phyloP scores from a whole-genome alignment of 805 yeast species.

The Saturnispora zaruensis region DNA sequence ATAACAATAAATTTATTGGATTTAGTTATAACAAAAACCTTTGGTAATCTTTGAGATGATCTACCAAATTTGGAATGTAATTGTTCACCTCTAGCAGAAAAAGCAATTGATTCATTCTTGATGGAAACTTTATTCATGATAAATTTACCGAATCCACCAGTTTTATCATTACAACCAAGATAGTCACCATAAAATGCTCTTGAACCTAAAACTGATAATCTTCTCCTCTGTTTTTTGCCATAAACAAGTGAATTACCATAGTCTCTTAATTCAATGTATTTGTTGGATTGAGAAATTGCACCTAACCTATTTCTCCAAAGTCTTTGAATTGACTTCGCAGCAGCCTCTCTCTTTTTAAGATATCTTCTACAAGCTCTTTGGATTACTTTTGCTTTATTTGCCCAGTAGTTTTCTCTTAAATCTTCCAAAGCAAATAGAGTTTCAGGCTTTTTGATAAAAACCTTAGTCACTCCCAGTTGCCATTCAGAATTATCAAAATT shows the following conservation, averaged over 20 bases:
- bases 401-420: conserved; percentile 96
- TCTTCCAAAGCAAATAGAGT: conserved; percentile 91
- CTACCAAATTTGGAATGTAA: conserved; percentile 85
- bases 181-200: conserved; percentile 95
- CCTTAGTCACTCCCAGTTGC: conserved; percentile 87
- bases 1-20: conserved; percentile 54
- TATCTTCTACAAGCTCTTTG: conserved; percentile 95
- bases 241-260: conserved; percentile 64
- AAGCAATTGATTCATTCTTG: conserved; percentile 50
- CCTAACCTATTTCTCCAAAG: conserved; percentile 75
- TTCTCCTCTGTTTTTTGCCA: conserved; percentile 79
- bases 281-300: conserved; percentile 42
- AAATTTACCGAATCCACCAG: conserved; percentile 69
- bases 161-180: conserved; percentile 65
- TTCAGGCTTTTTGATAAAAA: conserved; percentile 94
- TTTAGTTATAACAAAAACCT: conserved; percentile 61
- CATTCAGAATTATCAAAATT: conserved; percentile 73
- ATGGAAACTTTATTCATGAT: conserved; percentile 63
- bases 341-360: conserved; percentile 70
- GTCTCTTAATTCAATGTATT: conserved; percentile 78
- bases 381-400: conserved; percentile 93
- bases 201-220: conserved; percentile 78
- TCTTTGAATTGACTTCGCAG: conserved; percentile 73
- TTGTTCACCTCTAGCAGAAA: conserved; percentile 76
- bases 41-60: conserved; percentile 70